Conservation (phyloP, 2,329 filamentous ascomycete genomes). For the Verticillium tricorpus region DNA sequence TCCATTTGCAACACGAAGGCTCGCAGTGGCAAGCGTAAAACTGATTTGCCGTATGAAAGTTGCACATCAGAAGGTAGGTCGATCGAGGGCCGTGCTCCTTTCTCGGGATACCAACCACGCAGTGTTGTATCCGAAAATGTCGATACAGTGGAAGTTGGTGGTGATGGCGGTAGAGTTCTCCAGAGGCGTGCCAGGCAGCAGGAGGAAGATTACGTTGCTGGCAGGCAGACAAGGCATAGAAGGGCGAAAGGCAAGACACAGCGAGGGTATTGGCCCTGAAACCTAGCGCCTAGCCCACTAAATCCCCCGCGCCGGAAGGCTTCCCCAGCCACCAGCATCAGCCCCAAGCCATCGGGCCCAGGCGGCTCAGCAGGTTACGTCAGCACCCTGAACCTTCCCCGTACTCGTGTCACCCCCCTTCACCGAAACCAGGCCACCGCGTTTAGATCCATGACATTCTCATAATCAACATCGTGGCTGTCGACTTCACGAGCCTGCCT, state of each 20-base stretch:
- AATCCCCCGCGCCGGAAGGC: not conserved
- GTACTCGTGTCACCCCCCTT: not conserved
- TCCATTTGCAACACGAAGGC: not conserved
- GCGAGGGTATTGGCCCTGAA: not conserved
- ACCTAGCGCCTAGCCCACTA: not conserved
- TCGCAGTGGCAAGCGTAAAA: not conserved
- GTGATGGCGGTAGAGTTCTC: not conserved
- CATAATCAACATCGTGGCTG: not conserved
- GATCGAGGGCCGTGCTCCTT: not conserved
- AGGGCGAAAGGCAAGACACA: not conserved
- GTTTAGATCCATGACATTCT: not conserved
- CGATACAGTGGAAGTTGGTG: not conserved
- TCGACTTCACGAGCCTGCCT: not conserved
- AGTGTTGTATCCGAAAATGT: not conserved
- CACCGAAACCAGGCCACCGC: not conserved
- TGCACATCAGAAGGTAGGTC: not conserved
- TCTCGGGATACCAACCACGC: not conserved
- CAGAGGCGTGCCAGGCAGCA: too few species aligned
- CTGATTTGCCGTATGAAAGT: not conserved
- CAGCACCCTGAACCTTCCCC: not conserved
- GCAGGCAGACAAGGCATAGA: too few species aligned
- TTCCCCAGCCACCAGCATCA: not conserved
- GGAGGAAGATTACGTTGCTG: too few species aligned
- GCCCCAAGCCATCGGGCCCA: not conserved
- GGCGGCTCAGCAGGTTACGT: not conserved